Base-by-base conservation (phyloP, 2,329 filamentous ascomycete species). In the Calonectria hawksworthii region DNA sequence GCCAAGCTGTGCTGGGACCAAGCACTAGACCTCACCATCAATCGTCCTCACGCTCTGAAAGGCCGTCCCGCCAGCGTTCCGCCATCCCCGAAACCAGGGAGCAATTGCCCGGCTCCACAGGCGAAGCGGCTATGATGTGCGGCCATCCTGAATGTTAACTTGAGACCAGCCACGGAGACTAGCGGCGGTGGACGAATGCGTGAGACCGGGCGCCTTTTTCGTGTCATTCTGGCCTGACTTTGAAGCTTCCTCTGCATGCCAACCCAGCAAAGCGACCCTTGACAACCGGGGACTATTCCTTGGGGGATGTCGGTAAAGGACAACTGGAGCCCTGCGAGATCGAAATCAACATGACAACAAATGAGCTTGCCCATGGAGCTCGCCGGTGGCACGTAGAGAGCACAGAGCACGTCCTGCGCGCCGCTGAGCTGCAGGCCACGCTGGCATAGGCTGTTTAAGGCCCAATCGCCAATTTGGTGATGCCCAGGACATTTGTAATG, bases 151-250 rank as follows among this genome's bases (percentile, higher is more conserved):
- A 51, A 75, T 75, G 74, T 79, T 56, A 76, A 80, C 70, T 75
- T 75, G 78, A 79, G 77, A 80, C 75, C 72, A 78, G 72, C 75
- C 74, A 76, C 75, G 69, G 59, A 65, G 56, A 56, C 70, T 76
- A 78, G 74, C 68, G 67, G 68, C 52, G 65, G 68, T 67, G 21
- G 44, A 67, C 38, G 66, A 70, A 67, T 73, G 64, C 68, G 67
- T 73, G 73, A 64, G 64, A 59, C 70, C 36, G 68, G 52, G 36
- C 70, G 71, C 51, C 61, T 44, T 51, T 70, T 74, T 68, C 63
- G 61, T 50, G 68, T 70, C 66, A 69, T 75, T 68, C 72, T 75
- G 72, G 72, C 68, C 51, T 76, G 76, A 77, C 64, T 64, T 54
- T 59, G n/a, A 28, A 36, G 68, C 68, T 68, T 76, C 70, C 59